Evolutionary conservation across 768 basidiomycete genomes (phyloP), one percentile per base, ranked within the genome.

Genomic region (Hebeloma cylindrosporum): DNA sequence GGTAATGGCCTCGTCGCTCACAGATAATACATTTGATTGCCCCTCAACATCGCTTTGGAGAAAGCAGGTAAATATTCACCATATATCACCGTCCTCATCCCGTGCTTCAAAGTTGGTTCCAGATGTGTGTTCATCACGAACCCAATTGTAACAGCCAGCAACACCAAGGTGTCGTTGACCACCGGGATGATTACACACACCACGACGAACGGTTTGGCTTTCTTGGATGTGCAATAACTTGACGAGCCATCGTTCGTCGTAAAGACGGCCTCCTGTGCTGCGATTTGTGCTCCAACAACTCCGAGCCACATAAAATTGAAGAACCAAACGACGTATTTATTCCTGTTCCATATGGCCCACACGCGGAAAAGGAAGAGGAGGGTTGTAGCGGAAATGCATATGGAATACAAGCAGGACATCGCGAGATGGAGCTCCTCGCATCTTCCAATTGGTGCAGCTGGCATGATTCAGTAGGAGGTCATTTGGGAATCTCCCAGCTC

Each of bases 221-320:
- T 28, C 2, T 45, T 39, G 30, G 45, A 35, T 13, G 63, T 36
- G 51, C 65, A 66, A 28, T 55, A 50, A 7, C 48, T 27, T 1
- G 59, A 55, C 2, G 57, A 49, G 8, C 57, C 60, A n/a, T 62
- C 49, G 43, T 48, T 23, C 7, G 29, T 33, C 0, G 49, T 59
- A 14, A 28, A 30, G 3, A 58, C 46, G 26, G 47, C 57, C 16
- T 57, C 33, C 6, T 57, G 54, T 2, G 59, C 52, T 1, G 60
- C 47, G 13, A 64, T 22, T 10, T 59, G 47, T 3, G 48, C 52
- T n/a, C 47, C 64, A 7, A 65, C 21, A 21, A 61, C 57, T 1
- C 43, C 42, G 5, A 67, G 54, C 64, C 64, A 67, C n/a, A 65
- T 51, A 17, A 54, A 29, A 37, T 47, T 49, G 48, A 68, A 66